A percentile compares a stretch with the other conserved stretches of the same genome.
Evolutionary conservation across 2,329 filamentous ascomycete species (phyloP).

Genomic region (Fusarium palustre): DNA sequence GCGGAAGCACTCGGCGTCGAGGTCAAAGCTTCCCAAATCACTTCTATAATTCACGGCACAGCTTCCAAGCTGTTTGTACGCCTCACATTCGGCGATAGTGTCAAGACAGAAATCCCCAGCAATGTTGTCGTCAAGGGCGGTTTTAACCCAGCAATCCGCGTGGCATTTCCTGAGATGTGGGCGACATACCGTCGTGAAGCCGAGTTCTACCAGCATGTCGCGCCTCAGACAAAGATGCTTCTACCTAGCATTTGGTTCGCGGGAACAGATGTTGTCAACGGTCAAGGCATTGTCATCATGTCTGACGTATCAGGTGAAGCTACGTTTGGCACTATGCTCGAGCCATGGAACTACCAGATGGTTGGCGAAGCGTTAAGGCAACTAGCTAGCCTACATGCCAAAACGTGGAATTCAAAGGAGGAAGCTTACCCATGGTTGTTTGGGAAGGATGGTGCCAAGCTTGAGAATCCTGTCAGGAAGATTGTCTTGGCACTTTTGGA

Average conservation of each 20-base stretch:
- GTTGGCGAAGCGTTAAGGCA: constrained; percentile 5
- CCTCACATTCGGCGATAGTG: background rate
- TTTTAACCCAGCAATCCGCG: background rate
- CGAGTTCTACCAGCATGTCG: background rate
- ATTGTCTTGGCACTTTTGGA: background rate
- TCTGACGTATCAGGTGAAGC: background rate
- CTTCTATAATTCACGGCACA: constrained; percentile 3
- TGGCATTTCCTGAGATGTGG: constrained; percentile 5
- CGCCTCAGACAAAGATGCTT: background rate
- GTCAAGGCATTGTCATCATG: constrained; percentile 4
- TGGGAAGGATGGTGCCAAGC: background rate
- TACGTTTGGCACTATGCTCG: background rate
- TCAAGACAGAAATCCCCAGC: background rate
- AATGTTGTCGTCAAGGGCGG: background rate
- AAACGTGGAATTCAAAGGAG: background rate
- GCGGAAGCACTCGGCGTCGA: background rate
- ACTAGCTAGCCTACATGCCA: background rate
- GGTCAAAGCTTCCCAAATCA: background rate
- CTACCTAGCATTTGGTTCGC: background rate
- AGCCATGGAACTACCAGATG: background rate
- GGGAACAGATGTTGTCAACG: background rate
- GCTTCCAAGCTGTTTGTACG: constrained; percentile 5
- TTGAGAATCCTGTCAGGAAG: constrained; percentile 4
- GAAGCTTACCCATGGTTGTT: background rate
- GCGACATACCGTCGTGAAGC: background rate